A percentile compares a stretch with the other conserved stretches of the same genome.
These are phyloP conservation scores for Stromatinia cepivora DNA, from an alignment of 2,329 filamentous ascomycete genomes.

Conservation along the genomic window DNA sequence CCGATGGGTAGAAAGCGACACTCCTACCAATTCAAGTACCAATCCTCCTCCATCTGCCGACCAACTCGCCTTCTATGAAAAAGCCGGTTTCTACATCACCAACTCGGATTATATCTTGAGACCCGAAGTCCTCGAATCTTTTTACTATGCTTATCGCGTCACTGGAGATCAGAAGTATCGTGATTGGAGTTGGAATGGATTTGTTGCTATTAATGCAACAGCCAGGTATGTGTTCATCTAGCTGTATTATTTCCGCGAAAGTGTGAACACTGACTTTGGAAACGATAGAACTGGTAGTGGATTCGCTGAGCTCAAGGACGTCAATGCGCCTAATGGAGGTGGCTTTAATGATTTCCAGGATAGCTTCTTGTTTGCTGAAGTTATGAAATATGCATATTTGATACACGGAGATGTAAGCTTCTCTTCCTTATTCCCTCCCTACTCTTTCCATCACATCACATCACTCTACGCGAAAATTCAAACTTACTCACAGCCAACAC, in stretches of 20 bases:
- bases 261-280: not conserved
- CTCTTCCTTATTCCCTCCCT: not conserved
- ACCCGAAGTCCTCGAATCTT: conserved; percentile 79
- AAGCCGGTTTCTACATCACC: conserved; percentile 71
- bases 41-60: conserved; percentile 46
- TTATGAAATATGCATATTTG: conserved; percentile 80
- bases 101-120: conserved; percentile 65
- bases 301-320: conserved; percentile 65
- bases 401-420: conserved; percentile 47
- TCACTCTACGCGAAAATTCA: not conserved
- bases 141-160: conserved; percentile 83
- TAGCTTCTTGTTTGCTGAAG: conserved; percentile 86
- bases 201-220: conserved; percentile 64
- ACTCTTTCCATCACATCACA: too few species aligned
- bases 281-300: conserved; percentile 57
- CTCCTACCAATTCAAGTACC: conserved; percentile 42
- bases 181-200: conserved; percentile 82
- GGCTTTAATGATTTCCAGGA: conserved; percentile 70
- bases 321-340: conserved; percentile 64
- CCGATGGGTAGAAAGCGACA: conserved; percentile 54
- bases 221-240: conserved; percentile 41
- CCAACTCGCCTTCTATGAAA: conserved; percentile 60
- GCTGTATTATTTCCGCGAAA: not conserved
- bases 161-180: conserved; percentile 76
- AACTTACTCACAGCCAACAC: conserved; percentile 24